Conservation (phyloP, 2,329 filamentous ascomycete species). For the Phaeosphaeriaceae sp. region DNA sequence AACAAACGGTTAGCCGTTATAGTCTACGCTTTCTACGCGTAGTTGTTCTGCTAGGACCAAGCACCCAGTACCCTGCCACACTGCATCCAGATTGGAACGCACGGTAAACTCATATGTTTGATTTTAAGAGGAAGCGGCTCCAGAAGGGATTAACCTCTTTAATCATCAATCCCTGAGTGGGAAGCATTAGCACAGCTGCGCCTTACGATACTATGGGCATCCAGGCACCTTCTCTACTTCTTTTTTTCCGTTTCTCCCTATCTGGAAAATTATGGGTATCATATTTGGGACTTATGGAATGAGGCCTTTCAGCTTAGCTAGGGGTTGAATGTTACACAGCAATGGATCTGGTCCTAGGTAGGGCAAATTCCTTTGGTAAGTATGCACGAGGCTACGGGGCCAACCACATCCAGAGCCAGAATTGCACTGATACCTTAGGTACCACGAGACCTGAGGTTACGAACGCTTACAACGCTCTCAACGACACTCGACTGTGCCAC, state of each 20-base stretch:
- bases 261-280: not conserved
- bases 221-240: not conserved
- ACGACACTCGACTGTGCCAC: slow-evolving; percentile 5
- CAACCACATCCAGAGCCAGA: slow-evolving; percentile 2
- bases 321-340: slow-evolving; percentile 4
- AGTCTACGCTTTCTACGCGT: too few relatives aligned
- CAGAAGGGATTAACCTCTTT: too few relatives aligned
- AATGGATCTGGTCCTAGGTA: not conserved
- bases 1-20: too few relatives aligned
- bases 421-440: not conserved
- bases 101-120: too few relatives aligned
- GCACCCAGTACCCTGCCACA: too few relatives aligned
- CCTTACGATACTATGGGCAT: too few relatives aligned
- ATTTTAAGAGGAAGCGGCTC: too few relatives aligned
- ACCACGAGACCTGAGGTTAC: not conserved
- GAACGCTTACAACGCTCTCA: not conserved
- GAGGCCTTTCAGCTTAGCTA: slow-evolving; percentile 1
- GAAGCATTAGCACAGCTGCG: too few relatives aligned
- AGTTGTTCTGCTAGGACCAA: too few relatives aligned
- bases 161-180: too few relatives aligned
- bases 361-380: not conserved
- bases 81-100: too few relatives aligned
- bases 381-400: not conserved
- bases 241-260: slow-evolving; percentile 3
- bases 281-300: slow-evolving; percentile 4